Percentiles rank a stretch among this genome's conserved stretches.
phyloP scores from a whole-genome alignment of 1,284 basidiomycete genomes.

The Lentinula novae-zelandiae region DNA sequence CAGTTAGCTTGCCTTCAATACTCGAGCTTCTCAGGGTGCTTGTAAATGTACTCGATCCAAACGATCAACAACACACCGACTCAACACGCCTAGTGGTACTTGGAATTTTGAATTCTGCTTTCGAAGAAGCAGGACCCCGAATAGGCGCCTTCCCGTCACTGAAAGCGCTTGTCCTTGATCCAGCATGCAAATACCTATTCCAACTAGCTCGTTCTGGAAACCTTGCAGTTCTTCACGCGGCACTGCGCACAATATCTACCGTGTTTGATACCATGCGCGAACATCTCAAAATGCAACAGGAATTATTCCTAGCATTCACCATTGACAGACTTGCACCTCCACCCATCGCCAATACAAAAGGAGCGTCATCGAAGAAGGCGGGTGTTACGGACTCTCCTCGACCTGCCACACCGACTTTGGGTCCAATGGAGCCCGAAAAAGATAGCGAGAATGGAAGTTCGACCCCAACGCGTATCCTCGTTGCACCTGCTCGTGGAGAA shows the following conservation, averaged over 20 bases:
- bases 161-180: constrained; percentile 73
- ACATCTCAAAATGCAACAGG: constrained; percentile 94
- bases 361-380: constrained; percentile 25
- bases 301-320: constrained; percentile 91
- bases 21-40: constrained; percentile 92
- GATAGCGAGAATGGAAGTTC: constrained; percentile 49
- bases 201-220: constrained; percentile 91
- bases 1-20: constrained; percentile 90
- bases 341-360: constrained; percentile 24
- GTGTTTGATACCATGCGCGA: constrained; percentile 87
- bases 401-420: constrained; percentile 52
- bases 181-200: constrained; percentile 95
- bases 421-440: constrained; percentile 37
- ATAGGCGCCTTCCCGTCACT: constrained; percentile 78
- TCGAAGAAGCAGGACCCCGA: constrained; percentile 80
- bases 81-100: constrained; percentile 91
- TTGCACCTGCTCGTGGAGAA: constrained; percentile 80
- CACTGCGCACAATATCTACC: constrained; percentile 84
- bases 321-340: constrained; percentile 84
- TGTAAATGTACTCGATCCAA: constrained; percentile 93
- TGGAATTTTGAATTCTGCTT: constrained; percentile 83
- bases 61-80: constrained; percentile 93
- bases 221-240: constrained; percentile 71
- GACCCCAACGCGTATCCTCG: constrained; percentile 54
- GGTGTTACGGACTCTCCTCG: constrained; percentile 42